Evolutionary conservation across 169 alveolate species (phyloP).

Genomic region (Eimeria maxima): DNA sequence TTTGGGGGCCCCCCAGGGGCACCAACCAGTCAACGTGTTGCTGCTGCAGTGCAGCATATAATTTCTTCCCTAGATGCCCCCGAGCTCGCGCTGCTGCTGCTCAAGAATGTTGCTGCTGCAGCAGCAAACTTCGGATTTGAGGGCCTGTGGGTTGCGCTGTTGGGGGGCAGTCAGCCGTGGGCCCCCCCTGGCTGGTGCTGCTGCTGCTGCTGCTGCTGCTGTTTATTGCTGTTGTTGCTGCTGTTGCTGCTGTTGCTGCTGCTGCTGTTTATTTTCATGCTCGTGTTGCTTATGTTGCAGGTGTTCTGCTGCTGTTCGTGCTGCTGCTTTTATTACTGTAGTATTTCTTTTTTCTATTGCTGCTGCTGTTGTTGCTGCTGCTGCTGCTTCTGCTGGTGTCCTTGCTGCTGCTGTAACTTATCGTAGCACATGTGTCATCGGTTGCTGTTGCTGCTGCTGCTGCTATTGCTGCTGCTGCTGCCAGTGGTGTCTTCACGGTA

Average conservation of each 20-base stretch:
- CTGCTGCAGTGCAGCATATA: slow-evolving; percentile 61
- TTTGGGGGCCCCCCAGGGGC: neutral
- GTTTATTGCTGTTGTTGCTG: slow-evolving; percentile 54
- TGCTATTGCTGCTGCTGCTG: neutral
- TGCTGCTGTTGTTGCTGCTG: slow-evolving; percentile 1
- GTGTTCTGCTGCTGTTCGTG: slow-evolving; percentile 9
- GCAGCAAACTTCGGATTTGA: slow-evolving; percentile 27
- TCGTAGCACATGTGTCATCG: neutral
- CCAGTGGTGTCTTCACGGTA: no score
- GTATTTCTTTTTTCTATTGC: neutral
- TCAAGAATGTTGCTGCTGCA: slow-evolving; percentile 21
- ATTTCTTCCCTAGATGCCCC: neutral
- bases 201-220: slow-evolving; percentile 28
- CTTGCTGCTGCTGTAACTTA: neutral
- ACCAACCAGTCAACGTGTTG: neutral
- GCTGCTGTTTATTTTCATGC: neutral
- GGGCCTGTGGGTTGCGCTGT: slow-evolving; percentile 14
- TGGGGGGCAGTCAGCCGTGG: slow-evolving; percentile 27
- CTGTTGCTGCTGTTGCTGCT: neutral
- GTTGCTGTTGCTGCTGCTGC: neutral
- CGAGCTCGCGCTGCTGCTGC: slow-evolving; percentile 23
- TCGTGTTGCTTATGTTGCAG: slow-evolving; percentile 31
- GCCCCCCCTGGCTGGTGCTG: slow-evolving; percentile 29
- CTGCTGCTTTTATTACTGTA: neutral
- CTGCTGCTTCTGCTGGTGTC: neutral